Evolutionary conservation across 2,329 filamentous ascomycete genomes (phyloP).

Genomic region (Hypoxylon sp.): DNA sequence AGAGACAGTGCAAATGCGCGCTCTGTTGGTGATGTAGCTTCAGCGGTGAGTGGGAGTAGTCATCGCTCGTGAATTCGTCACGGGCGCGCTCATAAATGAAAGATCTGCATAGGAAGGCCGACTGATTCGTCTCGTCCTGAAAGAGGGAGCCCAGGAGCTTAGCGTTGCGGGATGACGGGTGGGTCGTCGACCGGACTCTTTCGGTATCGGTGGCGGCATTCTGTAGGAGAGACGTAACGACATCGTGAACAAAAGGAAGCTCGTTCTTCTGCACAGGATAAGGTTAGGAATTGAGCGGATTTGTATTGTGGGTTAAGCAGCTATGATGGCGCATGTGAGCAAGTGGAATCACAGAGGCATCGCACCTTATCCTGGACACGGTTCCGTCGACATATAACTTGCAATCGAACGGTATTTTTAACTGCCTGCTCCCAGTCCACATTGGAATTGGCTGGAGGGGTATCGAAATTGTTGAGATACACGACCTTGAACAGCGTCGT

Average conservation of each 20-base stretch:
- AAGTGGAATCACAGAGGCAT: conserved; percentile 4
- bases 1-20: conserved; percentile 79
- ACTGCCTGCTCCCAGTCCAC: conserved; percentile 63
- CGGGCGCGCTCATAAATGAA: conserved; percentile 73
- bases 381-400: conserved; percentile 58
- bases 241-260: conserved; percentile 64
- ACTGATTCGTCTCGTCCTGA: conserved; percentile 64
- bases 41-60: conserved; percentile 52
- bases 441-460: conserved; percentile 51
- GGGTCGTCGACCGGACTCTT: conserved; percentile 55
- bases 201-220: conserved; percentile 58
- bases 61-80: conserved; percentile 49
- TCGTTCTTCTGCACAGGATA: conserved; percentile 56
- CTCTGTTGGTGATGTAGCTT: conserved; percentile 71
- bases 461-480: conserved; percentile 71
- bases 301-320: neutral
- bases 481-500: conserved; percentile 71
- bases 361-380: conserved; percentile 59
- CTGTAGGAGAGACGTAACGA: conserved; percentile 62
- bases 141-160: conserved; percentile 63
- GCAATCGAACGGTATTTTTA: conserved; percentile 61
- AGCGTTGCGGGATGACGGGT: conserved; percentile 64
- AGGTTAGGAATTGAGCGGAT: conserved; percentile 20
- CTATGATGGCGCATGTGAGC: conserved; percentile 11
- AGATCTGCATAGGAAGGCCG: conserved; percentile 75